These are phyloP conservation scores for Linum lewisii DNA, from an alignment of 345 rosid species.

Conservation along the genomic window DNA sequence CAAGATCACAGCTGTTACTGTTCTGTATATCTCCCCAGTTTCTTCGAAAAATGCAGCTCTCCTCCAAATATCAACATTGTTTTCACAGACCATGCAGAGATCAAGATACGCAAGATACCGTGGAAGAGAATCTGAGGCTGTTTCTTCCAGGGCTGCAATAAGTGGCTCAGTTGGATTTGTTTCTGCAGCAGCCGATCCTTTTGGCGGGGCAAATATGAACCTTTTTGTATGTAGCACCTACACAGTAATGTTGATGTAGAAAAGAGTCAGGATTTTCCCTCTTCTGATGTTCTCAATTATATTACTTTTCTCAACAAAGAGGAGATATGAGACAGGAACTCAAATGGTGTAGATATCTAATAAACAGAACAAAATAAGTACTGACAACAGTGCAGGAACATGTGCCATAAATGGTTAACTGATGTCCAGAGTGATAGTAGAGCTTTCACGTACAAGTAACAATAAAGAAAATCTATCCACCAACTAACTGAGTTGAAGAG, in stretches of 20 bases:
- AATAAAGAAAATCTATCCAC: too few relatives aligned
- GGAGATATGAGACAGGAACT: not conserved
- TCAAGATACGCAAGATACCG: conserved; percentile 89
- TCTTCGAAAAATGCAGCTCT: conserved; percentile 96
- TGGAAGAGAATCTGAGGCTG: conserved; percentile 52
- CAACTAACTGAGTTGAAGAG: too few relatives aligned
- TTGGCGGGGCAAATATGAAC: conserved; percentile 69
- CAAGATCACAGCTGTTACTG: conserved; percentile 62
- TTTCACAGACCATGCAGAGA: conserved; percentile 88
- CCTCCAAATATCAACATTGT: conserved; percentile 86
- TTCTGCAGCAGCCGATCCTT: conserved; percentile 98
- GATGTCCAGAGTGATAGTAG: not conserved
- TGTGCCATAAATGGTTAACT: too few relatives aligned
- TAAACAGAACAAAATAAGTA: too few relatives aligned
- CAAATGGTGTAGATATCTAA: not conserved
- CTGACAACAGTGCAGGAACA: not conserved
- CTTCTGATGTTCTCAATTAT: too few relatives aligned
- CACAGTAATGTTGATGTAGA: conserved; percentile 15
- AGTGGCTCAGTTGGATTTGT: conserved; percentile 92
- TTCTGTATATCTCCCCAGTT: conserved; percentile 82
- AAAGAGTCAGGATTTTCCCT: not conserved
- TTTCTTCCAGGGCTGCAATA: conserved; percentile 76
- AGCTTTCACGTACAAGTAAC: not conserved
- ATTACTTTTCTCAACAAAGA: not conserved
- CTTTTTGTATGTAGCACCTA: conserved; percentile 78